Base-by-base conservation (phyloP, 2,329 filamentous ascomycete species). In the Nemania serpens region DNA sequence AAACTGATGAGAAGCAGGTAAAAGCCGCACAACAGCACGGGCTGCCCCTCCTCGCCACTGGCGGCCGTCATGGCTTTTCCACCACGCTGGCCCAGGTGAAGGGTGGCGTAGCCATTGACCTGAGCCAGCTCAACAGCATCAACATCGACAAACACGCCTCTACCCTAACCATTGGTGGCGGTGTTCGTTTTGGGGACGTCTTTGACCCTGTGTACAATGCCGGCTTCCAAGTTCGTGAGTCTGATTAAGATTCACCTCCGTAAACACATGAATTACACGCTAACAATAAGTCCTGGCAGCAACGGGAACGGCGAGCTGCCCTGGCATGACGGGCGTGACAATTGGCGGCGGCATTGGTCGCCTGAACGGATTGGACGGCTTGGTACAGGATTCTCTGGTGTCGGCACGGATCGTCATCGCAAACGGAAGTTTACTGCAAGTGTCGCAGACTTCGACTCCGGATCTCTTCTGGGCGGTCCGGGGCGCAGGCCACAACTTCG, bases 301-400 rank as follows among this genome's bases (percentile, higher is more conserved):
- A 7, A 36, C 37, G 2, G 67, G 66, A 4, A 45, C 45, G 5
- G 63, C 60, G 17, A 49, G 60, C 13, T 68, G 66, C 39, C 48
- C 59, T 1, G 63, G 67, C 4, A 20, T 68, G 29, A 34, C 70
- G 5, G 71, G 70, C 1, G 63, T 55, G 1, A 64, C 60, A 0
- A 54, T 72, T 2, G 71, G 71, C 2, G 70, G 58, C 1, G 69
- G 69, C 5, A 50, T 69, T 17, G 69, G 71, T 0, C 63, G 59
- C 2, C 59, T 62, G 6, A 13, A 63, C 9, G 69, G 71, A 9
- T 10, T 65, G 1, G 36, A 68, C 17, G 71, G 71, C 10, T 41
- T 73, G 4, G 42, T 65, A 0, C 61, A 69, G 7, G 73, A 75
- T 58, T 66, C 68, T 2, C 52, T 76, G 3, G 3, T 74, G 2